phyloP scores from a whole-genome alignment of 2,329 filamentous ascomycete genomes.

The Diaporthe sp. region DNA sequence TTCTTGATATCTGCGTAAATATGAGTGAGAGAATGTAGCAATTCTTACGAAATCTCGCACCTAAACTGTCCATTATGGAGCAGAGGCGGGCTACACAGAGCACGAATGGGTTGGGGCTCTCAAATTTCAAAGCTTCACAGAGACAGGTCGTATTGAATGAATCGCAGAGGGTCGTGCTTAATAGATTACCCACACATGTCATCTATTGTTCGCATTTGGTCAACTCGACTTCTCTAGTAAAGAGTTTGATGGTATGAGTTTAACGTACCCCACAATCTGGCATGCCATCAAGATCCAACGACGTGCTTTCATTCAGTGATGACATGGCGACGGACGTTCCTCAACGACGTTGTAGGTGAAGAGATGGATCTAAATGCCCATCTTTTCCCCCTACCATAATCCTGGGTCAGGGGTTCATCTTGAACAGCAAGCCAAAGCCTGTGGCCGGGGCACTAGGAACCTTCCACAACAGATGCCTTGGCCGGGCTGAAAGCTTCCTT shows the following conservation, averaged over 20 bases:
- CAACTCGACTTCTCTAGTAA: not conserved
- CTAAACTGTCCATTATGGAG: not conserved
- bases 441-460: not conserved
- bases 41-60: not conserved
- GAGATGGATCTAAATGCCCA: not conserved
- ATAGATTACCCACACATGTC: not conserved
- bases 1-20: not conserved
- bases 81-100: not conserved
- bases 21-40: not conserved
- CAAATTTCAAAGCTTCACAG: not conserved
- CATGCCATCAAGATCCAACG: not conserved
- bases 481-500: not conserved
- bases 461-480: not conserved
- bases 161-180: not conserved
- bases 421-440: not conserved
- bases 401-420: not conserved
- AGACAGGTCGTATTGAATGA: slow-evolving; percentile 10
- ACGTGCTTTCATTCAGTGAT: not conserved
- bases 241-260: too few species aligned
- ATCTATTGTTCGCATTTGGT: not conserved
- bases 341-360: not conserved
- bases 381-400: not conserved
- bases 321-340: not conserved
- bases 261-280: slow-evolving; percentile 18
- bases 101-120: not conserved